phyloP scores from a whole-genome alignment of 768 basidiomycete genomes.

The Rhodosporidiobolus odoratus region DNA sequence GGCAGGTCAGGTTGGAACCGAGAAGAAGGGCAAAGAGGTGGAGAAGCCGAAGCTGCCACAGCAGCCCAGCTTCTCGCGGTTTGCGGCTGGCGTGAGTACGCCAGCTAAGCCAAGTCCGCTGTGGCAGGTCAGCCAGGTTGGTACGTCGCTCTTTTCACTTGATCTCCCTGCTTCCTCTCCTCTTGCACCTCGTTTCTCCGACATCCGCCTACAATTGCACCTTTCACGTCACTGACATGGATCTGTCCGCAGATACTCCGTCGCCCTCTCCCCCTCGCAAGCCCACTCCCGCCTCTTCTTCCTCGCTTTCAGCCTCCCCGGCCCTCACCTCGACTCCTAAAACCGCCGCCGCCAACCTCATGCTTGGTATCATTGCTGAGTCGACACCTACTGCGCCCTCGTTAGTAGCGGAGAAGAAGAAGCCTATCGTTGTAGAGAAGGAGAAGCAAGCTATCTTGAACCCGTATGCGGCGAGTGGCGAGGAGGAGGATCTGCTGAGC shows the following conservation, averaged over 20 bases:
- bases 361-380: constrained; percentile 33
- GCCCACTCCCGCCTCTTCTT: background rate
- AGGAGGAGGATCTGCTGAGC: constrained; percentile 2
- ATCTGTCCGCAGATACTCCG: constrained; percentile 16
- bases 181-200: background rate
- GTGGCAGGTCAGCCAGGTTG: constrained; percentile 36
- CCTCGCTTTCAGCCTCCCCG: background rate
- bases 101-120: constrained; percentile 30
- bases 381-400: constrained; percentile 5
- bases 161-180: background rate
- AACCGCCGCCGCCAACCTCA: constrained; percentile 31
- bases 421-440: background rate
- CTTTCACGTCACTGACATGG: no score
- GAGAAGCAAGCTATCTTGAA: constrained; percentile 24
- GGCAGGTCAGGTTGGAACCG: background rate
- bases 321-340: background rate
- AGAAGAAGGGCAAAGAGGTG: background rate
- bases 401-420: background rate
- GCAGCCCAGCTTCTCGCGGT: background rate
- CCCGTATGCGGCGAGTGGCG: constrained; percentile 31
- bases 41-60: constrained; percentile 4
- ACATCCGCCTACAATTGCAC: no score
- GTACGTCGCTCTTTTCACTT: background rate
- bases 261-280: constrained; percentile 26
- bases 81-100: constrained; percentile 3